Base-by-base conservation (phyloP, 257 asterid species). In the Nicotiana sylvestris region DNA sequence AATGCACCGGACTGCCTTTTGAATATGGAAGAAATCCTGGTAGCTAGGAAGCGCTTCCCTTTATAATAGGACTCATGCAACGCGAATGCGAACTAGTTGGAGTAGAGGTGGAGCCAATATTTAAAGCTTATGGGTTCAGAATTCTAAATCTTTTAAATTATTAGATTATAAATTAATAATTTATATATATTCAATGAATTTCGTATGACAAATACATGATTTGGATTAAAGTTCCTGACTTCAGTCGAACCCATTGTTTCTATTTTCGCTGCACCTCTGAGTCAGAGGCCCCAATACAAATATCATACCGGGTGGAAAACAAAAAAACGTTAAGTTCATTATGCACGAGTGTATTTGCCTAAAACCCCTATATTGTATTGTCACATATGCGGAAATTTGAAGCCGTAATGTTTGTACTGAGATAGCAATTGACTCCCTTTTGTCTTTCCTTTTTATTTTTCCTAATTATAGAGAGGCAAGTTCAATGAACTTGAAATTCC, bases 401-500 rank as follows among this genome's bases (percentile, higher is more conserved):
- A 70, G 10, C 6, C 18, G 32, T 39, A 39, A 2, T n/a, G 57
- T 17, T 69, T 69, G 33, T 11, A 39, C 2, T 37, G 21, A 69
- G 43, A 69, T 69, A 15, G 18, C 18, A 69, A 18, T 25, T 72
- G 6, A 12, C 46, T 43, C 6, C 6, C 2, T 8, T 21, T 21
- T 72, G 4, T 21, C n/a, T 21, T 70, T 5, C 25, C 11, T 5
- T 21, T 69, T 46, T 46, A n/a, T 72, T 43, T 72, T 1, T 1
- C 12, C 2, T 43, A 70, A 21, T 18, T 69, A 7, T 37, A 5
- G 25, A 21, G 9, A 51, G 30, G 74, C 21, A 82, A 82, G 84
- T 88, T 88, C 84, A 82, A 13, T 67, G 83, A 82, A 78, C 32
- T 77, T 58, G 13, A n/a, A 12, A 68, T 53, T 39, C 4, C 33